Base-by-base conservation (phyloP, 768 basidiomycete genomes). In the Gloeostereum incarnatum region DNA sequence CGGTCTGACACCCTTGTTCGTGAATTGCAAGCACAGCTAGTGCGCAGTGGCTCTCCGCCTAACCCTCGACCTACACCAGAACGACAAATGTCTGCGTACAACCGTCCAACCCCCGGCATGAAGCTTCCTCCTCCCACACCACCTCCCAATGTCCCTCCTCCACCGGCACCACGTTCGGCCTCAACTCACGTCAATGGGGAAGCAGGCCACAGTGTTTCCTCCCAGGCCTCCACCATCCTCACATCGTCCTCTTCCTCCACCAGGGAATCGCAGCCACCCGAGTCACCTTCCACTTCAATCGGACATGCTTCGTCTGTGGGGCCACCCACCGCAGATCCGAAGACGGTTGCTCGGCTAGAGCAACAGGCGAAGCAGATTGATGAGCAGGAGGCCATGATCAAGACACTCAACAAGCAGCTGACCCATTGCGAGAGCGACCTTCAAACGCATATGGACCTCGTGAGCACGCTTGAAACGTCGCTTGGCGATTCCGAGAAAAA, bases 401-500 rank as follows among this genome's bases (percentile, higher is more conserved):
- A 88, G 60, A 91, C 86, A 17, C 72, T 96, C 45, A 92, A 91
- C 60, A 92, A 94, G 58, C 90, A 92, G 58, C 57, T 96, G 34
- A 79, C 78, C n/a, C 91, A 94, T 56, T 92, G 89, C 52, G 92
- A 96, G 61, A 75, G 72, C 44, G 91, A 96, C 58, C 66, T 93
- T 45, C 86, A 92, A 49, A 80, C 85, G 19, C 89, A 93, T 52
- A 89, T 91, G 74, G 88, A 94, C 55, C 73, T 91, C 38, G 88
- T 91, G 44, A 71, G 64, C 45, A 86, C 81, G 7, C 69, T 94
- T 18, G 89, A 94, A 61, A 73, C 80, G 31, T 89, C 87, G 5
- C 68, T 94, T 10, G 83, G 84, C 35, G 91, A 94, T 50, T 87
- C 88, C 16, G 92, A 94, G 64, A 89, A 94, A 58, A 92, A 91